A percentile compares a stretch with the other conserved stretches of the same genome.
Evolutionary conservation across 352 stramenopile species (phyloP).

Genomic region (Pythium rhizo-oryzae): DNA sequence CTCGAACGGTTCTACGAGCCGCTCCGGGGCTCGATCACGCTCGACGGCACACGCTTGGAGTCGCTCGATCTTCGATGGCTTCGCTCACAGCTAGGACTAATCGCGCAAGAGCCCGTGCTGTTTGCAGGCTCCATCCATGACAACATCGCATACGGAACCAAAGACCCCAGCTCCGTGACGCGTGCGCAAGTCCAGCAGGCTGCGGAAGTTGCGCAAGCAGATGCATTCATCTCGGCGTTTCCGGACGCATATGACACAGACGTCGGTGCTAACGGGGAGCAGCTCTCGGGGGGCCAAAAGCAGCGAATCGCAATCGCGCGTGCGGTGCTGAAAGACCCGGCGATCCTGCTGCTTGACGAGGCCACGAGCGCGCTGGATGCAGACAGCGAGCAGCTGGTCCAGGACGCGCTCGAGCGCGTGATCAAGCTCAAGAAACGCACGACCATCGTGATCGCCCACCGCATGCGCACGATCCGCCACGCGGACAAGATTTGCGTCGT

Average conservation of each 20-base stretch:
- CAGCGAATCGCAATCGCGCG: conserved; percentile 92
- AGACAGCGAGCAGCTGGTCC: conserved; percentile 87
- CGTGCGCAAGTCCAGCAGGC: conserved; percentile 80
- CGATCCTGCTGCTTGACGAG: conserved; percentile 91
- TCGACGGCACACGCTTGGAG: conserved; percentile 75
- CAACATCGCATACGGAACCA: conserved; percentile 63
- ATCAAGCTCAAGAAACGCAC: conserved; percentile 66
- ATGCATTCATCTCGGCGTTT: conserved; percentile 91
- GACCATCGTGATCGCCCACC: conserved; percentile 93
- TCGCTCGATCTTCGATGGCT: conserved; percentile 62
- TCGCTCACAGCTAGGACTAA: conserved; percentile 60
- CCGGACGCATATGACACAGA: conserved; percentile 93
- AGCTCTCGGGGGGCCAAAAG: conserved; percentile 65
- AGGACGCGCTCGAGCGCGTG: conserved; percentile 71
- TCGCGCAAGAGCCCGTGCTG: conserved; percentile 54
- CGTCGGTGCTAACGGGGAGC: conserved; percentile 91
- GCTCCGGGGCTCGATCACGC: conserved; percentile 44
- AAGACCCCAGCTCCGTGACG: conserved; percentile 21
- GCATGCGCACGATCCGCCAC: conserved; percentile 92
- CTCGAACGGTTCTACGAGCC: conserved; percentile 79
- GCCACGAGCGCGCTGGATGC: conserved; percentile 87
- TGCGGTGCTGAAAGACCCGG: conserved; percentile 85
- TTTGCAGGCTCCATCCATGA: conserved; percentile 65
- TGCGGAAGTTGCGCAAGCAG: conserved; percentile 88
- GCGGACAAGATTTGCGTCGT: conserved; percentile 96